phyloP scores from a whole-genome alignment of 768 basidiomycete species.

The Guyanaporus albipodus region DNA sequence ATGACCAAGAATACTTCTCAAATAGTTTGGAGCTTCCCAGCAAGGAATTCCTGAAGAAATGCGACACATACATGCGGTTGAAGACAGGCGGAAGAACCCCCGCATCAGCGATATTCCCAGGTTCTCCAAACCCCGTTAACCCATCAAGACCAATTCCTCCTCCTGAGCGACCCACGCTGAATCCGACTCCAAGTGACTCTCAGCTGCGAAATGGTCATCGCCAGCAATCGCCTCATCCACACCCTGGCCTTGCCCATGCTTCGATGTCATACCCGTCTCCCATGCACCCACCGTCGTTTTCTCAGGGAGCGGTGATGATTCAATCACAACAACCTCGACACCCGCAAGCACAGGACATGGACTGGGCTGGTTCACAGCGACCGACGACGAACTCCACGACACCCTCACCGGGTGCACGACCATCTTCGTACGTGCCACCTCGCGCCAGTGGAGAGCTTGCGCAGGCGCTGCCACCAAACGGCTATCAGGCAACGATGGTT shows the following conservation, averaged over 20 bases:
- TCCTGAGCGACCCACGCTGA: conserved; percentile 46
- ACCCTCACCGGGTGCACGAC: conserved; percentile 40
- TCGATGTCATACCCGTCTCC: conserved; percentile 44
- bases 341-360: conserved; percentile 44
- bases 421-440: conserved; percentile 47
- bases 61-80: conserved; percentile 81
- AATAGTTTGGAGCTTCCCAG: conserved; percentile 85
- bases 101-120: conserved; percentile 29
- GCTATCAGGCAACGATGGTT: conserved; percentile 44
- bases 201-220: conserved; percentile 38
- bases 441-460: conserved; percentile 43
- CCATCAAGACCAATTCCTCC: conserved; percentile 31
- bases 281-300: conserved; percentile 42
- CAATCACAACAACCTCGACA: conserved; percentile 40
- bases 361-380: conserved; percentile 36
- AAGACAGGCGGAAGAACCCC: conserved; percentile 54
- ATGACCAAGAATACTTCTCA: conserved; percentile 89
- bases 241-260: conserved; percentile 38
- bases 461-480: conserved; percentile 38
- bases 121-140: conserved; percentile 24
- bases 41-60: conserved; percentile 95
- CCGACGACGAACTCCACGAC: conserved; percentile 33
- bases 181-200: conserved; percentile 36
- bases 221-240: conserved; percentile 39
- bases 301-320: conserved; percentile 42